Conservation (phyloP, 352 stramenopile genomes). For the Globisporangium viniferum region DNA sequence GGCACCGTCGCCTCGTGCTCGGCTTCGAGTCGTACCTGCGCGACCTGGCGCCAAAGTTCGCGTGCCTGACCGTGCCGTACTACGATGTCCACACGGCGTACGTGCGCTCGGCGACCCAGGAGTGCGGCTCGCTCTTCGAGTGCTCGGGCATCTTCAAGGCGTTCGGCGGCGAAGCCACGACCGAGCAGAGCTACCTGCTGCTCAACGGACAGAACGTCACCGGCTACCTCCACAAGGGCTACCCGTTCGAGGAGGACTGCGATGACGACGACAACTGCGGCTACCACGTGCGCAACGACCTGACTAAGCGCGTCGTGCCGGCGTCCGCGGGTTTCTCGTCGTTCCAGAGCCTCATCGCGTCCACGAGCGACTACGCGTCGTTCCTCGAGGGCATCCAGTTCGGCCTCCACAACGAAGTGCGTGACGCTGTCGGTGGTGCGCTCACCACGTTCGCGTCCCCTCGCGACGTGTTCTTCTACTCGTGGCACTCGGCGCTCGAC, state of each 20-base stretch:
- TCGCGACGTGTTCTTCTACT: constrained; percentile 64
- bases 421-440: constrained; percentile 48
- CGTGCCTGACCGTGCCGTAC: constrained; percentile 73
- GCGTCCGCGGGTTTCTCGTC: constrained; percentile 45
- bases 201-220: constrained; percentile 31
- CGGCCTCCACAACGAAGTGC: constrained; percentile 61
- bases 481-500: constrained; percentile 62
- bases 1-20: constrained; percentile 62
- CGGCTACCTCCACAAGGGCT: constrained; percentile 27
- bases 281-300: constrained; percentile 39
- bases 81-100: constrained; percentile 75
- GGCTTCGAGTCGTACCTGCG: constrained; percentile 68
- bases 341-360: constrained; percentile 51
- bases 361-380: constrained; percentile 48
- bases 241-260: constrained; percentile 34
- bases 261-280: constrained; percentile 43
- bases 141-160: constrained; percentile 59
- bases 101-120: constrained; percentile 34
- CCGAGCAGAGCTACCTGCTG: constrained; percentile 12
- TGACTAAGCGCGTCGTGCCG: constrained; percentile 35
- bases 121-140: constrained; percentile 59
- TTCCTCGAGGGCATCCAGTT: constrained; percentile 62
- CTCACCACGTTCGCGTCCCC: constrained; percentile 52
- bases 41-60: constrained; percentile 47
- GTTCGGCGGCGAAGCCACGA: constrained; percentile 34